Evolutionary conservation across 345 rosid species (phyloP), one percentile per base, ranked within the genome.

Genomic region (Jatropha curcas): DNA sequence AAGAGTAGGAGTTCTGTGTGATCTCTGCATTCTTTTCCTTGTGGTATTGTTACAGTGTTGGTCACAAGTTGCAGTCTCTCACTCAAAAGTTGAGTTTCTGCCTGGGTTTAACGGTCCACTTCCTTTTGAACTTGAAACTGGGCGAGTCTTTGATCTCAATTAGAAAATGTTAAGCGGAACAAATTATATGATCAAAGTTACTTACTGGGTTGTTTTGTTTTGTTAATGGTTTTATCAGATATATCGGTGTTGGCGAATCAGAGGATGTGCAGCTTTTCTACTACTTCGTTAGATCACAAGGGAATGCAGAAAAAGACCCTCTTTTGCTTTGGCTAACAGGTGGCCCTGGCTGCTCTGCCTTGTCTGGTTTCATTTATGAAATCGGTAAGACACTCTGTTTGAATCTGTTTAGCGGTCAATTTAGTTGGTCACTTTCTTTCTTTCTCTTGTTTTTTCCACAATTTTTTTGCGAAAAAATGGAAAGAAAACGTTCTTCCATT

Each of bases 211-310:
- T 59, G 17, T 13, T 27, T 16, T 14, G 4, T 28, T 0, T 59
- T 55, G 34, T 46, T 13, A 51, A 11, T 51, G 68, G 35, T 4
- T 24, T 27, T 34, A 11, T 70, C 62, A 73, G 76, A 12, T 73
- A 73, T 65, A 16, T 67, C 22, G 72, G 77, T 0, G 55, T 74
- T 20, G 77, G 62, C 3, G 77, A 74, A 67, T 46, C 67, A 27
- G 77, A 74, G 67, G 72, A 74, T 34, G 72, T 59, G 37, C 72
- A 74, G 55, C 77, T 74, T 28, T 67, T 74, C 70, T 74, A 74
- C 67, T 74, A 67, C 61, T 74, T 74, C 27, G 59, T 59, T 31
- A 59, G 46, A 67, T 74, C 77, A 34, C 65, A 67, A 6, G 35
- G 52, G 51, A 67, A 74, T 45, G 4, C 67, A 17, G 14, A 1